Evolutionary conservation across 176 grass and related monocot genomes (phyloP), one percentile per base, ranked within the genome.

Genomic region (Eragrostis nindensis): DNA sequence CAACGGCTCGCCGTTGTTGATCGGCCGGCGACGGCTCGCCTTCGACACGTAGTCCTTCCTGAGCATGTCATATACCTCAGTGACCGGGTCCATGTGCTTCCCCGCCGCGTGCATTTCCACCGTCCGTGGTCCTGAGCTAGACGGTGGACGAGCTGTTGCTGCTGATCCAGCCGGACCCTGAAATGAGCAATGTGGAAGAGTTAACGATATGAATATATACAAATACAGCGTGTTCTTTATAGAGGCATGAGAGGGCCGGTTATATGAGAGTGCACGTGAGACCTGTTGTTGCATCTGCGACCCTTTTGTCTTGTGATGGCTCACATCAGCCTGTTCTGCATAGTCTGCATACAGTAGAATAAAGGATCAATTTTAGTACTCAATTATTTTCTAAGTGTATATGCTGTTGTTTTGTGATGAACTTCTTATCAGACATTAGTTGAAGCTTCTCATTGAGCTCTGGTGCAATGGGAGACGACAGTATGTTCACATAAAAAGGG

Each of bases 41-140:
- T 0, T 29, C 15, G 2, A 22, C 19, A 54, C 7, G 86, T 94
- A 94, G 80, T 94, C 92, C 69, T 6, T 87, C 42, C 5, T 39
- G n/a, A 94, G 80, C 89, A 92, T 92, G 19, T 76, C 66, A 80
- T 85, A 75, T 72, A 94, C 18, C 77, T 87, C 87, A 7, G 42
- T 22, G 4, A n/a, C 75, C 62, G 30, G 62, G 40, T 86, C 68
- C 11, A 41, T 42, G 55, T 48, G 57, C 78, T n/a, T 70, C 36
- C 16, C 55, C 21, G 75, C 30, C 4, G 42, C 43, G 13, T 54
- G 68, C 73, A 64, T 68, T 43, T 66, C 46, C 43, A 24, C 65
- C 27, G 70, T 84, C 30, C 78, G 68, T 25, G 17, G 76, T 27
- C 53, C 76, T 21, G 76, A 40, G 26, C n/a, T 42, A n/a, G 65